phyloP scores from a whole-genome alignment of 2,329 filamentous ascomycete genomes.

The Penicillium griseofulvum region DNA sequence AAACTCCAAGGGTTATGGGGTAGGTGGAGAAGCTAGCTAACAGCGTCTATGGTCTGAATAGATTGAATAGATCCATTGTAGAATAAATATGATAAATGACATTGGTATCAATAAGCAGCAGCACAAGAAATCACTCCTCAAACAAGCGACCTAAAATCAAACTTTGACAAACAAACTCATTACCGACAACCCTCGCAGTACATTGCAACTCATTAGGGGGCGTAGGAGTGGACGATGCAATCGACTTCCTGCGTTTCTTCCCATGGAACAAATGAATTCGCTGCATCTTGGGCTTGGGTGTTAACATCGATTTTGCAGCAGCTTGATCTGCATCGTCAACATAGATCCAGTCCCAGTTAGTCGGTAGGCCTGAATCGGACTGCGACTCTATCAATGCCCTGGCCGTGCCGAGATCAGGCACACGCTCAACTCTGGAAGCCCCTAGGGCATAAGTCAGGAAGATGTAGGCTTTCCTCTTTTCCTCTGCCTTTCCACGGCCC shows the following conservation, averaged over 20 bases:
- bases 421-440: slow-evolving; percentile 63
- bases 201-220: slow-evolving; percentile 34
- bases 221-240: slow-evolving; percentile 22
- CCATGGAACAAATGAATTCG: slow-evolving; percentile 30
- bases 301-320: slow-evolving; percentile 50
- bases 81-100: slow-evolving; percentile 9
- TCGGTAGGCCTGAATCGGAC: slow-evolving; percentile 41
- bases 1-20: too few relatives aligned
- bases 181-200: slow-evolving; percentile 66
- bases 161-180: slow-evolving; percentile 90
- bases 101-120: slow-evolving; percentile 18
- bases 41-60: neutral
- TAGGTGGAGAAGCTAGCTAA: neutral
- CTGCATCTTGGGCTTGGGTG: slow-evolving; percentile 17
- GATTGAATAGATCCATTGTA: neutral
- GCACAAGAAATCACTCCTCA: slow-evolving; percentile 48
- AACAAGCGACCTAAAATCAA: slow-evolving; percentile 80
- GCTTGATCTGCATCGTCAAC: slow-evolving; percentile 64
- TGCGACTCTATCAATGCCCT: slow-evolving; percentile 56
- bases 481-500: slow-evolving; percentile 60
- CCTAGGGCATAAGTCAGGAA: slow-evolving; percentile 80
- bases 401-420: slow-evolving; percentile 65
- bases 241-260: slow-evolving; percentile 47
- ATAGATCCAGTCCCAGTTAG: slow-evolving; percentile 72
- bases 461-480: slow-evolving; percentile 68